These are phyloP conservation scores for Alternaria brassicae DNA, from an alignment of 2,329 filamentous ascomycete genomes.

Conservation along the genomic window DNA sequence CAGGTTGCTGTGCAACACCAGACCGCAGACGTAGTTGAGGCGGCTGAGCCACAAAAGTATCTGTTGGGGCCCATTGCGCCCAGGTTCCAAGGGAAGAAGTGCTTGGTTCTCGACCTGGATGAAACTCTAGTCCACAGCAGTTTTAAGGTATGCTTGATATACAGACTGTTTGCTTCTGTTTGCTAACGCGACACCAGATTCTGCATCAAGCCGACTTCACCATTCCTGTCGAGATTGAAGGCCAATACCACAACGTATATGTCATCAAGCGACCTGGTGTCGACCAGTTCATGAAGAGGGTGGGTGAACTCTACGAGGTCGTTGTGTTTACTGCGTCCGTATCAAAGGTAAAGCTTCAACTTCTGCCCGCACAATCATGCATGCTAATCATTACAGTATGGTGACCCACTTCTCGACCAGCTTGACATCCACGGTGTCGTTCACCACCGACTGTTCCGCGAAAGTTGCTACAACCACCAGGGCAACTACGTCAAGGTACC, in stretches of 20 bases:
- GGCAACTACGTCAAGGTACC: constrained; percentile 93
- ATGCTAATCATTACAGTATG: constrained; percentile 68
- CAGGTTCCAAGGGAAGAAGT: constrained; percentile 86
- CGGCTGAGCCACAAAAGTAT: constrained; percentile 65
- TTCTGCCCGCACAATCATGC: background rate
- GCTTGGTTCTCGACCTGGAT: constrained; percentile 91
- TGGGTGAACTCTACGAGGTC: constrained; percentile 96
- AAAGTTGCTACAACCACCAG: constrained; percentile 99
- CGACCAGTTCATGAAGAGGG: constrained; percentile 97
- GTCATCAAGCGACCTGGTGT: constrained; percentile 99
- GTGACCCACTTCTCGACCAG: constrained; percentile 93
- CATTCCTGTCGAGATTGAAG: constrained; percentile 98
- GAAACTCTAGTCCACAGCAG: constrained; percentile 98
- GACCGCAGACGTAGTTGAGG: constrained; percentile 52
- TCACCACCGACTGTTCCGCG: constrained; percentile 93
- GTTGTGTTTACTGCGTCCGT: constrained; percentile 99
- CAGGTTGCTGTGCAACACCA: constrained; percentile 50
- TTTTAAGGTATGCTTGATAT: constrained; percentile 76
- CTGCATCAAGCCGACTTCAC: constrained; percentile 98
- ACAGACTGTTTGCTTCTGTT: background rate
- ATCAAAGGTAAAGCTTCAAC: constrained; percentile 74
- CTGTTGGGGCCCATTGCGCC: constrained; percentile 83
- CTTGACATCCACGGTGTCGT: constrained; percentile 97
- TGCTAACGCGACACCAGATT: constrained; percentile 66
- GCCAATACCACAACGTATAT: constrained; percentile 98